phyloP scores from a whole-genome alignment of 345 rosid species.

The Gossypium thurberi region DNA sequence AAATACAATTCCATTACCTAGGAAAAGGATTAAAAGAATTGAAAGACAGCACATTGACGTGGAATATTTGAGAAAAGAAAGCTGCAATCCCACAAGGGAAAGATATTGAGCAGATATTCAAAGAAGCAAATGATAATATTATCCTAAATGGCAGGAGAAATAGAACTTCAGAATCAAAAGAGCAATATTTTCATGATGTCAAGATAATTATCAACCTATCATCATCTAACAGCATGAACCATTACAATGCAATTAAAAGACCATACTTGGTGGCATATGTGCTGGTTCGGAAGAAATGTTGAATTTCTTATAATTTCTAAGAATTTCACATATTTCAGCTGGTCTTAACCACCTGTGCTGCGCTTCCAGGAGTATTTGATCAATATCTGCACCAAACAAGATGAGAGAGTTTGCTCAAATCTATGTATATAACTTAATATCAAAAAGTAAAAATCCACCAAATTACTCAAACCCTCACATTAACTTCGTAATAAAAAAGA shows the following conservation, averaged over 20 bases:
- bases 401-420: background rate
- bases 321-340: slow-evolving; percentile 89
- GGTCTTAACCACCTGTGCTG: slow-evolving; percentile 91
- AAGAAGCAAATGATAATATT: background rate
- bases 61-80: background rate
- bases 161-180: background rate
- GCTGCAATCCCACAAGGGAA: background rate
- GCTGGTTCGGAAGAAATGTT: slow-evolving; percentile 74
- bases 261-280: slow-evolving; percentile 61
- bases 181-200: background rate
- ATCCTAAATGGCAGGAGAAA: background rate
- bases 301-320: slow-evolving; percentile 50
- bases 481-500: background rate
- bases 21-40: background rate
- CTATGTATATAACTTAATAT: background rate
- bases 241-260: slow-evolving; percentile 5
- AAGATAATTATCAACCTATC: background rate
- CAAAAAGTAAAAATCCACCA: background rate
- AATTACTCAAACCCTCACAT: background rate
- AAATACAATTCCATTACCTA: background rate
- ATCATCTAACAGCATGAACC: background rate
- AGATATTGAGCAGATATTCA: background rate
- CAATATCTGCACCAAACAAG: slow-evolving; percentile 52
- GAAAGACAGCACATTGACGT: background rate
- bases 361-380: slow-evolving; percentile 76